phyloP scores from a whole-genome alignment of 2,329 filamentous ascomycete genomes.

The Hypoxylon sp. region DNA sequence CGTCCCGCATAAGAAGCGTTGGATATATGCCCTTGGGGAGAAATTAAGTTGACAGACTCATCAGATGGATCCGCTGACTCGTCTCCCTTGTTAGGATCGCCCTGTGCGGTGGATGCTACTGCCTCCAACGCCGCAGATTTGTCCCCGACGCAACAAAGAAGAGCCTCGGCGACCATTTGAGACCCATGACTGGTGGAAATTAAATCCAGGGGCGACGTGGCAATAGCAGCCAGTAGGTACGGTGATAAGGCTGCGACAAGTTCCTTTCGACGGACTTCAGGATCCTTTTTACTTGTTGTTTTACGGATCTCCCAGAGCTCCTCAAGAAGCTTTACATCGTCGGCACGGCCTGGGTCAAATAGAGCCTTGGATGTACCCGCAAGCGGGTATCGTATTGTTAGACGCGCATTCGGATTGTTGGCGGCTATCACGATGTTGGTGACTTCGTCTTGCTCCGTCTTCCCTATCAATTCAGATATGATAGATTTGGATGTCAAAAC shows the following conservation, averaged over 20 bases:
- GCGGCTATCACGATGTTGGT: constrained; percentile 71
- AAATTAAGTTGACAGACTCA: constrained; percentile 40
- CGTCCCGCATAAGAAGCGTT: constrained; percentile 73
- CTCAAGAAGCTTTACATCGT: constrained; percentile 74
- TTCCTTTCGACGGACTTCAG: constrained; percentile 77
- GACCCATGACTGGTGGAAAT: constrained; percentile 82
- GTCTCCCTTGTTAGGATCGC: constrained; percentile 62
- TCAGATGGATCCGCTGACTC: constrained; percentile 47
- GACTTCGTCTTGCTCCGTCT: constrained; percentile 67
- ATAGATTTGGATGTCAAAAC: constrained; percentile 86
- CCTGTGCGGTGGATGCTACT: constrained; percentile 68
- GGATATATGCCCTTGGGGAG: constrained; percentile 63
- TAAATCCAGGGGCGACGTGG: constrained; percentile 71
- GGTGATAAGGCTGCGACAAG: constrained; percentile 78
- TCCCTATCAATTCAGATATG: constrained; percentile 84
- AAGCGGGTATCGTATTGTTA: constrained; percentile 82
- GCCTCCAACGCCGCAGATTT: constrained; percentile 78
- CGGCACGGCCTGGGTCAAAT: constrained; percentile 68
- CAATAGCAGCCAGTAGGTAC: constrained; percentile 77
- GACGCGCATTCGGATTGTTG: constrained; percentile 71
- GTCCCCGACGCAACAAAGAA: constrained; percentile 79
- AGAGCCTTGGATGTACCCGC: constrained; percentile 70
- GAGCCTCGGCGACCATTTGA: constrained; percentile 83
- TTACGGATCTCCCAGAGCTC: constrained; percentile 82
- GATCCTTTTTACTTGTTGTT: constrained; percentile 91